Evolutionary conservation across 345 rosid genomes (phyloP).

Genomic region (Syzygium aromaticum): DNA sequence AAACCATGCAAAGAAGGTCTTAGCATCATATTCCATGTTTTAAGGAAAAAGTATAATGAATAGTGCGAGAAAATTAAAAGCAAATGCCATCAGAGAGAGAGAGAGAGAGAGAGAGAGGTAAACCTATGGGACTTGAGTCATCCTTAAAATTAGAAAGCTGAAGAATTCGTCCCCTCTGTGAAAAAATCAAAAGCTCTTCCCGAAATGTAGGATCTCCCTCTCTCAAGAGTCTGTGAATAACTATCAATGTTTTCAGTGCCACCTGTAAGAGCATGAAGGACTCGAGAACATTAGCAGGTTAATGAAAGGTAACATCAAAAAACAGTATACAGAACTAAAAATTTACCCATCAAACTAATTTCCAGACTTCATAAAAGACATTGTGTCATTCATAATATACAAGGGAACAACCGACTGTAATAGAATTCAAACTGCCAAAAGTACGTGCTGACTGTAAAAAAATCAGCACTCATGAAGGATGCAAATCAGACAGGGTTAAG

Average conservation of each 20-base stretch:
- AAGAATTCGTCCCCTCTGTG: constrained; percentile 78
- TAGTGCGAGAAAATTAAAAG: not conserved
- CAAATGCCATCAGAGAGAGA: not conserved
- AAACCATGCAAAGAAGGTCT: not conserved
- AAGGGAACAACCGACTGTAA: not conserved
- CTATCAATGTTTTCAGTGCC: constrained; percentile 85
- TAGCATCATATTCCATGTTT: not conserved
- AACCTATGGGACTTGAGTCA: constrained; percentile 95
- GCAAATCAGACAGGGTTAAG: not conserved
- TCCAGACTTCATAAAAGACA: not conserved
- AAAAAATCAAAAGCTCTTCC: constrained; percentile 76
- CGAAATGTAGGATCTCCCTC: constrained; percentile 95
- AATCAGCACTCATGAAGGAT: not conserved
- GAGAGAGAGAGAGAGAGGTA: not conserved
- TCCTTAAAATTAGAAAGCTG: constrained; percentile 95
- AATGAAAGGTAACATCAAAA: not conserved
- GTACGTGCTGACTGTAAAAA: not conserved
- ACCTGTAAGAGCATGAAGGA: constrained; percentile 37
- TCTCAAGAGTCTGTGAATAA: constrained; percentile 77
- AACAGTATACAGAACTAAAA: not conserved
- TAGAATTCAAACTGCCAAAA: not conserved
- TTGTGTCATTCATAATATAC: not conserved
- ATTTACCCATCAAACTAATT: not conserved
- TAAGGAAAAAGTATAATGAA: not conserved
- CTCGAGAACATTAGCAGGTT: not conserved